Base-by-base conservation (phyloP, 345 rosid genomes). In the Eutrema yunnanense region DNA sequence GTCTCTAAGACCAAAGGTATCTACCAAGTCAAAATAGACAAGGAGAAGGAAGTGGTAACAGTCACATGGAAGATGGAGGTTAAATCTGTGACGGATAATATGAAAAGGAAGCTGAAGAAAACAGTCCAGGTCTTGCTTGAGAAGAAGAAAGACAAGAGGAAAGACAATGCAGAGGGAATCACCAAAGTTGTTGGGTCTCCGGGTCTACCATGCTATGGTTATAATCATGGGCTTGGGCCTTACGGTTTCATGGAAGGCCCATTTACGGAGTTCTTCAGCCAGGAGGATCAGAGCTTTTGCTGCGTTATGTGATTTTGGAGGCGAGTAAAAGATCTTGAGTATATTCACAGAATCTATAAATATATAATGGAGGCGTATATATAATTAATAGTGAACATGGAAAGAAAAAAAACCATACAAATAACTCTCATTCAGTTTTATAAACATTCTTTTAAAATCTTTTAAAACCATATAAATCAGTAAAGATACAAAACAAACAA, bases 41-140 rank as follows among this genome's bases (percentile, higher is more conserved):
- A 58, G 69, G 83, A 69, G 71, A 95, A 86, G 75, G 92, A 88
- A 37, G 33, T 79, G 77, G 87, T 88, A 44, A 81, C 84, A 9
- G 92, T 92, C 32, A 95, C 71, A 2, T 97, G 97, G 43, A 81
- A 84, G 0, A 87, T 92, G 93, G 96, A 92, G 38, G 82, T 78
- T 2, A 84, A 90, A 62, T 81, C 77, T 30, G 58, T 95, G 79
- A 59, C 75, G 0, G 88, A 82, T 40, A 41, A 30, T 34, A 40
- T 95, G 66, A 81, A 74, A 83, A 82, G 80, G 40, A 89, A 74
- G 69, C 84, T 92, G 52, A 95, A 84, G 82, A 78, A 83, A 67
- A 27, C 71, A 0, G 89, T 87, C 6, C 82, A 85, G 58, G 78
- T 85, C 19, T 81, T 92, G 75, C 92, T 86, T 6, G 87, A 88